Evolutionary conservation across 73 alveolate genomes (phyloP), one percentile per base, ranked within the genome.

Genomic region (Diophrys appendiculata): DNA sequence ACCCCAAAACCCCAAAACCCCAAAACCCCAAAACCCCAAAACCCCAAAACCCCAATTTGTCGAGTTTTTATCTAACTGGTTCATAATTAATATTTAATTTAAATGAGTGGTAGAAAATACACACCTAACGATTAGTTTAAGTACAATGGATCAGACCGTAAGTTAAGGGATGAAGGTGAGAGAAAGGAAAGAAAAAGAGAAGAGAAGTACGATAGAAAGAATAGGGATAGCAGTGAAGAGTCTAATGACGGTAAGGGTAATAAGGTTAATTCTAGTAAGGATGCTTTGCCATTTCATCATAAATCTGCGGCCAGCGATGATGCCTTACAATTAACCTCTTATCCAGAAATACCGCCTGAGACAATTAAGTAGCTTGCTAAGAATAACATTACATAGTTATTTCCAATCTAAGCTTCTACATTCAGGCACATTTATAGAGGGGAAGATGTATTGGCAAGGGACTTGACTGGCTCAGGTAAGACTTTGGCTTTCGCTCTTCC

Each of bases 401-500:
- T 88, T 72, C 95, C 90, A 26, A 92, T 95, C 64, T 95, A 95
- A 84, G 90, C 88, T 78, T 78, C 81, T 73, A 92, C 95, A 54
- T 95, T 93, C 83, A 56, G 81, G 29, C 97, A 96, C 2, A 88
- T 94, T 80, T 93, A 87, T 85, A 83, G 76, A 27, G 92, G 95
- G 52, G 54, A 78, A 72, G 97, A 91, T 73, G 94, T 93, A 52
- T 92, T 95, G 27, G 99, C 94, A 31, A 89, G 98, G 1, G 96
- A 96, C 87, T 77, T 91, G 69, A 95, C 99, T 29, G 99, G 99
- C 55, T 91, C 97, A 53, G 99, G 99, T 52, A 95, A 95, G 88
- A 95, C 99, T 2, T 82, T 95, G 52, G 99, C 98, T 2, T 95
- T 95, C 74, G 97, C 87, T 25, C 77, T 95, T 77, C 99, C 99